phyloP scores from a whole-genome alignment of 116 monocot species.

The Cymodocea nodosa region DNA sequence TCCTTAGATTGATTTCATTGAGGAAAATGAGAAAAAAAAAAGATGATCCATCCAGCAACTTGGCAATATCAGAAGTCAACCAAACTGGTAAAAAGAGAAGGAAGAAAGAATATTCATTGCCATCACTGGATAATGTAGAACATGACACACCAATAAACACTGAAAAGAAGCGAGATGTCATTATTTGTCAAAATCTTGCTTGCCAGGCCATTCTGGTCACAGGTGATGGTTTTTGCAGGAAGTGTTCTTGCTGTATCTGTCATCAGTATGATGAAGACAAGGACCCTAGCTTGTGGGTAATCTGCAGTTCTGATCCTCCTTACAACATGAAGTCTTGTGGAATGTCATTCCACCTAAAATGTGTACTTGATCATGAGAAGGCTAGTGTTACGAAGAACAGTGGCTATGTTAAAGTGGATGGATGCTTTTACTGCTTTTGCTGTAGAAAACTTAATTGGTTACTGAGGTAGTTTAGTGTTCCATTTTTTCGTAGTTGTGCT shows the following conservation, averaged over 20 bases:
- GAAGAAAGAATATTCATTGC: no score
- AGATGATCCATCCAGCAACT: no score
- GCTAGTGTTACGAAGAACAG: slow-evolving; percentile 29
- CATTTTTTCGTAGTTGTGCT: no score
- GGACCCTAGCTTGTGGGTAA: slow-evolving; percentile 65
- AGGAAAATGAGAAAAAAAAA: slow-evolving; percentile 9
- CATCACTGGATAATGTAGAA: no score
- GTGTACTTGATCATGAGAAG: slow-evolving; percentile 44
- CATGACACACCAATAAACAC: no score
- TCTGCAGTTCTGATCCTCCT: slow-evolving; percentile 53
- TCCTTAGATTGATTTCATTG: slow-evolving; percentile 51
- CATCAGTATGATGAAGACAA: slow-evolving; percentile 38
- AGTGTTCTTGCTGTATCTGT: no score
- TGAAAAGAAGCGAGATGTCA: no score
- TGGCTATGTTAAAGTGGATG: slow-evolving; percentile 21
- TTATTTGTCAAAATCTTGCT: slow-evolving; percentile 23
- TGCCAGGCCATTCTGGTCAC: slow-evolving; percentile 15
- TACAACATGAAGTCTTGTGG: slow-evolving; percentile 40
- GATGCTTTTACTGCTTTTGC: slow-evolving; percentile 52
- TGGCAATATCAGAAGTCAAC: no score
- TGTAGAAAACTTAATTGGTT: slow-evolving; percentile 75
- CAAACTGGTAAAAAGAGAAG: no score
- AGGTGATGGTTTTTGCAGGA: no score
- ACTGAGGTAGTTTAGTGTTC: slow-evolving; percentile 33
- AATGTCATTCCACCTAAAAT: slow-evolving; percentile 48